Conservation (phyloP, 2,329 filamentous ascomycete species). For the Xylaria sp. region DNA sequence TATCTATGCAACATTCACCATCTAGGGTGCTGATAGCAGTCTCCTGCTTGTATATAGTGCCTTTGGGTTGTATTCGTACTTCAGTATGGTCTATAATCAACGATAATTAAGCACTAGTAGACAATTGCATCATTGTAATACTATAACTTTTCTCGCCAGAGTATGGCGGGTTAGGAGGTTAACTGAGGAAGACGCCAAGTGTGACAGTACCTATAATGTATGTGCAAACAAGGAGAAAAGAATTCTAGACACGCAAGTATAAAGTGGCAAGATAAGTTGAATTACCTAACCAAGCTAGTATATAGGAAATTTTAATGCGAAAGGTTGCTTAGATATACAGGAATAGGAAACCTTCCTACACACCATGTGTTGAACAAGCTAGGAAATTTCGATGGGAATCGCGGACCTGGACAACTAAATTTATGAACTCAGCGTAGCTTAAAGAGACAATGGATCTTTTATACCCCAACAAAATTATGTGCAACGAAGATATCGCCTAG, state of each 20-base stretch:
- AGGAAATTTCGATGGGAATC: neutral
- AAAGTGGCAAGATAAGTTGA: neutral
- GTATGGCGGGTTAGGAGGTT: no score
- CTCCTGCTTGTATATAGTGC: neutral
- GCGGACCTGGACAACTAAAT: neutral
- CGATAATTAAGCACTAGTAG: neutral
- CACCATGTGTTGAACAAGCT: neutral
- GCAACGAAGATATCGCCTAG: neutral
- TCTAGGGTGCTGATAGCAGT: slow-evolving; percentile 6
- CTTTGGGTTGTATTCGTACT: neutral
- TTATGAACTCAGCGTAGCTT: neutral
- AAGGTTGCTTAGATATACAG: neutral
- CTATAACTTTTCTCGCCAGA: no score
- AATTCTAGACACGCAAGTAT: neutral
- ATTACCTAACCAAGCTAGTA: neutral
- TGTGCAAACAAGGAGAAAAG: neutral
- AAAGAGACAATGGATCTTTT: neutral
- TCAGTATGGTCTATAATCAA: no score
- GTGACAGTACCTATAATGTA: no score
- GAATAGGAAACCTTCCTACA: neutral
- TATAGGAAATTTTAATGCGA: no score
- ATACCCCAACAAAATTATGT: neutral
- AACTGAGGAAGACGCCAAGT: no score
- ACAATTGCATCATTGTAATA: neutral
- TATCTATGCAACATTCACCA: slow-evolving; percentile 8